phyloP scores from a whole-genome alignment of 495 filamentous ascomycete genomes.

The Tuber melanosporum region DNA sequence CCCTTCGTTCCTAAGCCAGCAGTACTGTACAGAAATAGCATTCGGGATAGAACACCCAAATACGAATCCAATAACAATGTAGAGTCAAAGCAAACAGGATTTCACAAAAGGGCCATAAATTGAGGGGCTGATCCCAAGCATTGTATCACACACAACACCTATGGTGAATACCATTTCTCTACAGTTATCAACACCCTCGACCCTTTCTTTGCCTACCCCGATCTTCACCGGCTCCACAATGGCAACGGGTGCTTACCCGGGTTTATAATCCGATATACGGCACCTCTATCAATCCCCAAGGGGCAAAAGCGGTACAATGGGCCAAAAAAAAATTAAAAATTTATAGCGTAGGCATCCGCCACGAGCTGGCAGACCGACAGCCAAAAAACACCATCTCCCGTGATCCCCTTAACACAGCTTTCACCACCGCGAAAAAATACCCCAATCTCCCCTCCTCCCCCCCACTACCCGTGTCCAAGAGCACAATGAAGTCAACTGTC shows the following conservation, averaged over 20 bases:
- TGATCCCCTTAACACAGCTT: slow-evolving; percentile 46
- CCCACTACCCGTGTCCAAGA: slow-evolving; percentile 53
- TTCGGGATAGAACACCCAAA: background rate
- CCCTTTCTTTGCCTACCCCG: background rate
- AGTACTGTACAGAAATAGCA: background rate
- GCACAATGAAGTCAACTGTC: slow-evolving; percentile 62
- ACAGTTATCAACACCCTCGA: background rate
- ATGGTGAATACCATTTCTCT: background rate
- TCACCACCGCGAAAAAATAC: slow-evolving; percentile 27
- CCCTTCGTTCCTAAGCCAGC: background rate
- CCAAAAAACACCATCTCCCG: slow-evolving; percentile 43
- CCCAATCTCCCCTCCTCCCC: slow-evolving; percentile 17
- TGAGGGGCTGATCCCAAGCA: background rate
- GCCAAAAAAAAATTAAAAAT: background rate
- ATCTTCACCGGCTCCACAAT: too few relatives aligned
- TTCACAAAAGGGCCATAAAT: slow-evolving; percentile 1
- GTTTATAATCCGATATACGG: too few relatives aligned
- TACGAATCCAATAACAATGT: background rate
- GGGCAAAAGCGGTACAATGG: background rate
- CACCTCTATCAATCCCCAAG: background rate
- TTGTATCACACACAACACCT: background rate
- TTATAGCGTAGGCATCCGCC: slow-evolving; percentile 42
- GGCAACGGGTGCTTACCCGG: too few relatives aligned
- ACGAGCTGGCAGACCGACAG: slow-evolving; percentile 48
- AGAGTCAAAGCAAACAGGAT: background rate